Evolutionary conservation across 169 alveolate species (phyloP), one percentile per base, ranked within the genome.

Genomic region (Eimeria praecox): DNA sequence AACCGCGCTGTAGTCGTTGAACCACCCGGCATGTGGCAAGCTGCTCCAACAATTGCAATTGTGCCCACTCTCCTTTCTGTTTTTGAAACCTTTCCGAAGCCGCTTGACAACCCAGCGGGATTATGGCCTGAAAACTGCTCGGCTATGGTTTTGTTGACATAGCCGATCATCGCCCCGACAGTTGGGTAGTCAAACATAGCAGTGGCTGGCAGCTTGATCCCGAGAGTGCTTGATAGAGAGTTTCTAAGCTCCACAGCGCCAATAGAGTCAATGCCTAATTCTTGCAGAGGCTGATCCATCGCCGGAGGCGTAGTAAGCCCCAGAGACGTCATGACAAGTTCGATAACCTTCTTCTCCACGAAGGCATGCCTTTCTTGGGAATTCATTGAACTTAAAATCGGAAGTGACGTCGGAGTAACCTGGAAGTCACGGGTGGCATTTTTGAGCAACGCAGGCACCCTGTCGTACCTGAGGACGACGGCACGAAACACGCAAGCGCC

Each of bases 151-250:
- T 64, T 40, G 91, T 87, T 90, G 75, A 97, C 96, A 82, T 91
- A 97, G 44, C 95, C 97, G 35, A 96, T 92, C 89, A 97, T 96
- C 78, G 97, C 97, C 3, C 85, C 90, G 49, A 96, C 94, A 18
- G 97, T 96, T 38, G 98, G 98, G 80, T 97, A 97, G 90, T 97
- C 97, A 59, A 97, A 97, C 92, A 97, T 86, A 22, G 97, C 94
- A 66, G 98, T 97, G 20, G 97, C 96, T 35, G 98, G 98, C 75
- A 97, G 92, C 42, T 96, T 96, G 69, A 97, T 98, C 20, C 98
- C 98, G 0, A 97, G 96, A 46, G 64, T 73, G 42, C 88, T 96
- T 49, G 96, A 94, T 64, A 96, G 94, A 86, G 94, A 90, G 49
- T 97, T 98, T 5, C 97, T 90, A 44, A 97, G 94, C 54, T 97